Percentiles rank a stretch among this genome's conserved stretches.
phyloP scores from a whole-genome alignment of 2,329 filamentous ascomycete species.

The Pseudogymnoascus sp. region DNA sequence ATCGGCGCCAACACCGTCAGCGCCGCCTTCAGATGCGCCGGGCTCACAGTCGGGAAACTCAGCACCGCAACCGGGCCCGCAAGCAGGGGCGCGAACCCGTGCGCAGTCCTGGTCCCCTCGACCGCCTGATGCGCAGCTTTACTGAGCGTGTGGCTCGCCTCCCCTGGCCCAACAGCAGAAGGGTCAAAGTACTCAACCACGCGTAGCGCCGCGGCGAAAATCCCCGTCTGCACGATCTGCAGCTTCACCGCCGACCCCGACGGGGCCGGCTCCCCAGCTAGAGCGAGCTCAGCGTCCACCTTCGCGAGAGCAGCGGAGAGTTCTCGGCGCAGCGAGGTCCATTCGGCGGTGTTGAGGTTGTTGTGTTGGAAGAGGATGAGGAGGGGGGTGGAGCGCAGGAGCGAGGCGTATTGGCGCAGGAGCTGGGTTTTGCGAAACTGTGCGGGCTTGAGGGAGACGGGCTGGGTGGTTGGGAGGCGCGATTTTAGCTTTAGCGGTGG shows the following conservation, averaged over 20 bases:
- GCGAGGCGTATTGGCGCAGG: conserved; percentile 62
- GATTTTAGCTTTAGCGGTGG: conserved; percentile 2
- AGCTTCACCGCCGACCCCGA: conserved; percentile 52
- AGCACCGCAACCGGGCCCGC: conserved; percentile 74
- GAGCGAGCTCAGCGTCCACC: conserved; percentile 47
- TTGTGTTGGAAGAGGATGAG: conserved; percentile 69
- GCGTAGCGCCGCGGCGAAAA: conserved; percentile 76
- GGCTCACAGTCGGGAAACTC: conserved; percentile 73
- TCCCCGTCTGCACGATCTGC: conserved; percentile 79
- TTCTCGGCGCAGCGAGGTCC: conserved; percentile 57
- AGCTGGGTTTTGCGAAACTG: conserved; percentile 88
- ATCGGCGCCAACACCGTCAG: conserved; percentile 69
- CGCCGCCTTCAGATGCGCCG: conserved; percentile 73
- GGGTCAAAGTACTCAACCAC: conserved; percentile 76
- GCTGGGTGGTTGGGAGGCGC: conserved; percentile 58
- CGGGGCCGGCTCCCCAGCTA: conserved; percentile 40
- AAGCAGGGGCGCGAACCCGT: conserved; percentile 66
- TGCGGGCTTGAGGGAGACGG: conserved; percentile 76
- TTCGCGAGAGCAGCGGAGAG: conserved; percentile 50
- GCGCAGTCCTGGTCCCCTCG: conserved; percentile 38
- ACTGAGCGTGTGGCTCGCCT: conserved; percentile 49
- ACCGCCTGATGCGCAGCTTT: conserved; percentile 29
- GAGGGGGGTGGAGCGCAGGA: conserved; percentile 61
- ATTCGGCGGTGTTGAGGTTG: conserved; percentile 61
- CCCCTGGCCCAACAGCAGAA: conserved; percentile 29